phyloP scores from a whole-genome alignment of 768 basidiomycete genomes.

The Lyophyllum semitale region DNA sequence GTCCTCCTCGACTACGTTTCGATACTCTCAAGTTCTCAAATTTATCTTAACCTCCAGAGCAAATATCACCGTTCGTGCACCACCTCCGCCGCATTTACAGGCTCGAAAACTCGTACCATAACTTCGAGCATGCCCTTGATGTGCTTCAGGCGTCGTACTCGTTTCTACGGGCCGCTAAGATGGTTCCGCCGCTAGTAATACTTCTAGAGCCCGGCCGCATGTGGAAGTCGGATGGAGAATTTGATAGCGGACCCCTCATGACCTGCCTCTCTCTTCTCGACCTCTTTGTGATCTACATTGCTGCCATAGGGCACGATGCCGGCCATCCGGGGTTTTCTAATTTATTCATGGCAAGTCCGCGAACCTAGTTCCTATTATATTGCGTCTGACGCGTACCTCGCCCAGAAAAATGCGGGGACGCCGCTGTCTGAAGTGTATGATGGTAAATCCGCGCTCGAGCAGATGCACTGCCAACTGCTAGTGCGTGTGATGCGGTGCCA shows the following conservation, averaged over 20 bases:
- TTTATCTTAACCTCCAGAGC: conserved; percentile 44
- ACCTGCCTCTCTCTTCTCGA: conserved; percentile 65
- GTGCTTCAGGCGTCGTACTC: conserved; percentile 92
- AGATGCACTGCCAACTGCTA: conserved; percentile 86
- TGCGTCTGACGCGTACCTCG: conserved; percentile 2
- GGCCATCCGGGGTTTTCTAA: conserved; percentile 97
- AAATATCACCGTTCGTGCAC: conserved; percentile 76
- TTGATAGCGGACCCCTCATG: conserved; percentile 39
- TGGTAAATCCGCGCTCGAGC: conserved; percentile 87
- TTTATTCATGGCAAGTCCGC: conserved; percentile 79
- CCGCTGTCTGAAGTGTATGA: conserved; percentile 89
- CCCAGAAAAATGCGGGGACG: conserved; percentile 89
- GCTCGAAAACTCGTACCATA: conserved; percentile 92
- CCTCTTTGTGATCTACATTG: conserved; percentile 82
- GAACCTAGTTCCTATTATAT: neutral
- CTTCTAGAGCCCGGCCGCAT: conserved; percentile 53
- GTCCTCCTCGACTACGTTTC: conserved; percentile 30
- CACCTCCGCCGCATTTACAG: conserved; percentile 94
- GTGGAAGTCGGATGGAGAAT: conserved; percentile 38
- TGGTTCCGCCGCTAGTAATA: conserved; percentile 77
- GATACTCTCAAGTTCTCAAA: conserved; percentile 15
- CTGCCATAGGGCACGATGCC: conserved; percentile 96
- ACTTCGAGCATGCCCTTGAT: conserved; percentile 95
- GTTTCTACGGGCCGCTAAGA: conserved; percentile 76
- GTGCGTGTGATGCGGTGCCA: conserved; percentile 79